Evolutionary conservation across 2,329 filamentous ascomycete species (phyloP).

Genomic region (Fusarium graminum): DNA sequence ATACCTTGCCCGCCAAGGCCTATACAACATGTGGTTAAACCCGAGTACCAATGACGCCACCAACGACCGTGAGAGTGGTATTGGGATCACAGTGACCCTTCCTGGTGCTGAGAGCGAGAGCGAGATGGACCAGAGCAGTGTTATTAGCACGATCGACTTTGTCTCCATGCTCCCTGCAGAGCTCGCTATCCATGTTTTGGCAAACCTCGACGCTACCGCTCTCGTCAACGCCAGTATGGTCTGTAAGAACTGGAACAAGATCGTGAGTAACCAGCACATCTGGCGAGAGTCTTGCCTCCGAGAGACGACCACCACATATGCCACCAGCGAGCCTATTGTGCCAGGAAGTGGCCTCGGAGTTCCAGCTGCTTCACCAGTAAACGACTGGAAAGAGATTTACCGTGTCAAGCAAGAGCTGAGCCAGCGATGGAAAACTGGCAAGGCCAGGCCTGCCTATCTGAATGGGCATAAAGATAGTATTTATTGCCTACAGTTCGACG

Average conservation of each 20-base stretch:
- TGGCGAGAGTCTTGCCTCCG: conserved; percentile 74
- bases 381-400: conserved; percentile 90
- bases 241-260: conserved; percentile 63
- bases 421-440: conserved; percentile 81
- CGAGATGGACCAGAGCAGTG: conserved; percentile 53
- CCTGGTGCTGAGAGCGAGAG: conserved; percentile 54
- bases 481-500: conserved; percentile 98
- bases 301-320: conserved; percentile 71
- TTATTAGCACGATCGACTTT: conserved; percentile 70
- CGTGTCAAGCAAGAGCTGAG: conserved; percentile 81
- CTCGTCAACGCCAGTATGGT: conserved; percentile 65
- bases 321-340: conserved; percentile 65
- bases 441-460: conserved; percentile 86
- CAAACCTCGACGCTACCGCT: conserved; percentile 66
- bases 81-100: conserved; percentile 69
- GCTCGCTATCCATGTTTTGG: conserved; percentile 70
- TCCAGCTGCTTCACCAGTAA: conserved; percentile 67
- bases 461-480: conserved; percentile 96
- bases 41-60: conserved; percentile 59
- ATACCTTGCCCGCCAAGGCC: conserved; percentile 54
- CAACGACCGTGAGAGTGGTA: conserved; percentile 73
- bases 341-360: conserved; percentile 70
- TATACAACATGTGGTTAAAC: conserved; percentile 60
- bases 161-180: conserved; percentile 67
- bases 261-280: conserved; percentile 67